Conservation (phyloP, 169 alveolate genomes). For the Plasmodium sp. region DNA sequence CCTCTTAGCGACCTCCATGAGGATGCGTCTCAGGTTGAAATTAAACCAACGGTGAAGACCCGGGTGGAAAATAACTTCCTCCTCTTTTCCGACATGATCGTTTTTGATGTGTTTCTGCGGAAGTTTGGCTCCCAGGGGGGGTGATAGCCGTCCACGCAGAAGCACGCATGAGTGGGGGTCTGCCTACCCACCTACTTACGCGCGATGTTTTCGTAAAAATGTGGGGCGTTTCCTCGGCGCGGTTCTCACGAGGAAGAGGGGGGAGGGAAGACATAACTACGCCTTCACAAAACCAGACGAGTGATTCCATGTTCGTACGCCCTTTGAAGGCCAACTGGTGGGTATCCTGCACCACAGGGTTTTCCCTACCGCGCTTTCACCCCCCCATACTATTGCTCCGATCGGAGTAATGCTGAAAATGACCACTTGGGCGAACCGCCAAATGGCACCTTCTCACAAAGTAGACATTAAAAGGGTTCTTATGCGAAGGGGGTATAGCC, state of each 20-base stretch:
- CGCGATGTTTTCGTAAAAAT: neutral
- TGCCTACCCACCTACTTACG: neutral
- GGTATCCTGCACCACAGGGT: neutral
- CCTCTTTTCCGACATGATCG: slow-evolving; percentile 48
- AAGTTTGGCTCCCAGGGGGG: neutral
- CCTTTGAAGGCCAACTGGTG: neutral
- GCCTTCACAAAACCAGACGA: neutral
- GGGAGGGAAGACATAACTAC: neutral
- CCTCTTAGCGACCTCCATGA: slow-evolving; percentile 24
- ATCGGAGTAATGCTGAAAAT: neutral
- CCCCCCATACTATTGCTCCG: neutral
- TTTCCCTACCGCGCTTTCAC: neutral
- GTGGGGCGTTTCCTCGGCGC: neutral
- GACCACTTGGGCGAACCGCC: neutral
- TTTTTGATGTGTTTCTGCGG: slow-evolving; percentile 55
- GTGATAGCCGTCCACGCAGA: neutral
- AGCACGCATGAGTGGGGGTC: neutral
- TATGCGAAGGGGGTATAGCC: neutral
- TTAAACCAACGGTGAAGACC: slow-evolving; percentile 38
- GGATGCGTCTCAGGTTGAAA: slow-evolving; percentile 27
- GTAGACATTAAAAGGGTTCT: neutral
- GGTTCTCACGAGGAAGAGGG: neutral
- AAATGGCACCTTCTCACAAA: neutral
- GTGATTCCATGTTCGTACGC: neutral
- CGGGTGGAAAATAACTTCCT: slow-evolving; percentile 55